Evolutionary conservation across 164 flowering plant genomes (phyloP).

Genomic region (Buxus sempervirens): DNA sequence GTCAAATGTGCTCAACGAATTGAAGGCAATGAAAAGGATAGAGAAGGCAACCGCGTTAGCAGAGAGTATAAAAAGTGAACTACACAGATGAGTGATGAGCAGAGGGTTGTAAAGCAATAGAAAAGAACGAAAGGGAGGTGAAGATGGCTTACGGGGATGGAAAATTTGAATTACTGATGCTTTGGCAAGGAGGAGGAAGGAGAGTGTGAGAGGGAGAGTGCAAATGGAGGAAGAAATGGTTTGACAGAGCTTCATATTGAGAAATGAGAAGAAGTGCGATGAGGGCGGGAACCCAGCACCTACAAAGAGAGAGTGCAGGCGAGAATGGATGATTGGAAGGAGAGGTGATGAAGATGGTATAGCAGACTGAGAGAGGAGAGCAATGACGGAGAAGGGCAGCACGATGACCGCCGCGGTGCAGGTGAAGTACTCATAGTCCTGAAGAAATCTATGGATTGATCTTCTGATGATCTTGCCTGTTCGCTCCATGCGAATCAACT

Average conservation of each 20-base stretch:
- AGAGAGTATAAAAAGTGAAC: slow-evolving; percentile 24
- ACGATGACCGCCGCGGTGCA: slow-evolving; percentile 37
- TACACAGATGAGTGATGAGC: slow-evolving; percentile 31
- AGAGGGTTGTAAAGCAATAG: slow-evolving; percentile 27
- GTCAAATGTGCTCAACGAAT: slow-evolving; percentile 11
- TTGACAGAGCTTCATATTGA: slow-evolving; percentile 65
- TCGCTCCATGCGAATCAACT: slow-evolving; percentile 39
- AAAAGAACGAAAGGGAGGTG: slow-evolving; percentile 11
- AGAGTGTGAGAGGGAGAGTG: neutral
- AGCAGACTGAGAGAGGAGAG: slow-evolving; percentile 55
- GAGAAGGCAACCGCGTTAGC: slow-evolving; percentile 25
- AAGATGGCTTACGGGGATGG: neutral
- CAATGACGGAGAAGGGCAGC: slow-evolving; percentile 55
- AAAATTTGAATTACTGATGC: neutral
- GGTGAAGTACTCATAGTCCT: slow-evolving; percentile 56
- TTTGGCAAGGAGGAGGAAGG: neutral
- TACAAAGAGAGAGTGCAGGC: neutral
- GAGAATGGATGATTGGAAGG: slow-evolving; percentile 26
- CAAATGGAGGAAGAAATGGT: slow-evolving; percentile 26
- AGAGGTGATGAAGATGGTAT: slow-evolving; percentile 31
- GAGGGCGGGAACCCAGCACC: neutral
- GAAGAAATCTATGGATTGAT: slow-evolving; percentile 66
- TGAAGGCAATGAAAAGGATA: slow-evolving; percentile 27
- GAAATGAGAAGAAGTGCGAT: slow-evolving; percentile 18
- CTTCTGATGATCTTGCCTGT: slow-evolving; percentile 51